A percentile compares a stretch with the other conserved stretches of the same genome.
Evolutionary conservation across 345 rosid species (phyloP).

Genomic region (Bretschneidera sinensis): DNA sequence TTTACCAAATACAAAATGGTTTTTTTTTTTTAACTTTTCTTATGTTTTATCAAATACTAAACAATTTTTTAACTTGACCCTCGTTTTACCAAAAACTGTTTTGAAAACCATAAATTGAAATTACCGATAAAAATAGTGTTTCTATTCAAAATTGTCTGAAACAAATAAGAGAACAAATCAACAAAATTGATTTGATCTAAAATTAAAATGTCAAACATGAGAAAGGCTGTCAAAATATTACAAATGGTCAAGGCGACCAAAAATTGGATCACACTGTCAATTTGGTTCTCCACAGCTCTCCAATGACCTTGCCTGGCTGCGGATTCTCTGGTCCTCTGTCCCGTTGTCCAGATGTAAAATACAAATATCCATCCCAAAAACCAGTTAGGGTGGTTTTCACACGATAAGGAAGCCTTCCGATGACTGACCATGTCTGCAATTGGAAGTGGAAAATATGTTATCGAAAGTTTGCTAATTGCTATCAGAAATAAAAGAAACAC

Average conservation of each 20-base stretch:
- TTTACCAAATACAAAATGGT: too few relatives aligned
- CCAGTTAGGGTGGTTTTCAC: slow-evolving; percentile 65
- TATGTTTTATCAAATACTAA: too few relatives aligned
- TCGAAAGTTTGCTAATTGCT: not conserved
- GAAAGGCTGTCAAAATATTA: slow-evolving; percentile 1
- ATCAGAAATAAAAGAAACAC: not conserved
- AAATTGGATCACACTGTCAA: slow-evolving; percentile 31
- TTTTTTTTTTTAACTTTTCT: too few relatives aligned
- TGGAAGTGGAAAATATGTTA: not conserved
- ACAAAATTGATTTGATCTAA: not conserved
- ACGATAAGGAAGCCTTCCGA: slow-evolving; percentile 76
- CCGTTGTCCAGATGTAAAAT: slow-evolving; percentile 79
- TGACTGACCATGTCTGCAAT: slow-evolving; percentile 79
- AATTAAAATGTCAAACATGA: not conserved
- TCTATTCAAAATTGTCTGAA: not conserved
- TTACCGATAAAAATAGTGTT: too few relatives aligned
- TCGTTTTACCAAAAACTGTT: too few relatives aligned
- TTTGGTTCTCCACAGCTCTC: slow-evolving; percentile 83
- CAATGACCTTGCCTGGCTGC: slow-evolving; percentile 65
- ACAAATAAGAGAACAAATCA: not conserved
- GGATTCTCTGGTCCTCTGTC: slow-evolving; percentile 85
- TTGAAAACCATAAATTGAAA: too few relatives aligned
- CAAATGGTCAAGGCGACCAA: not conserved
- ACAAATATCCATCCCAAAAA: slow-evolving; percentile 74
- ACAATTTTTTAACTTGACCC: too few relatives aligned